Conservation (phyloP, 1,139 yeast species). For the Hansenula lynferdii region DNA sequence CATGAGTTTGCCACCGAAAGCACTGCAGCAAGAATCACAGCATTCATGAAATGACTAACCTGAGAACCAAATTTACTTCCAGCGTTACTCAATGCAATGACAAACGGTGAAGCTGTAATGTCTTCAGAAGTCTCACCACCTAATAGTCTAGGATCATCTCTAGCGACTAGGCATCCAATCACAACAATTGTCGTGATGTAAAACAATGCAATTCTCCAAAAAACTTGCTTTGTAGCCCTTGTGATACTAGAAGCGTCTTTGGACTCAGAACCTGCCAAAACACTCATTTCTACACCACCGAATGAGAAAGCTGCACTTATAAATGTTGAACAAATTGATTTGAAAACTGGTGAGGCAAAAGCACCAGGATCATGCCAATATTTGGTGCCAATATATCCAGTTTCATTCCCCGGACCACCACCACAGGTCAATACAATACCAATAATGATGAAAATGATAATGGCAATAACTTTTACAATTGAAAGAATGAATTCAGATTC, state of each 20-base stretch:
- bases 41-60: conserved; percentile 56
- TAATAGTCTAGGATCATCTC: conserved; percentile 34
- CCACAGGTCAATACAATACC: conserved; percentile 65
- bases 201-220: conserved; percentile 66
- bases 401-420: conserved; percentile 41
- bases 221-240: conserved; percentile 60
- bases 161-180: conserved; percentile 54
- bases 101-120: conserved; percentile 49
- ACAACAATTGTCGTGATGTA: conserved; percentile 60
- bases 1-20: conserved; percentile 63
- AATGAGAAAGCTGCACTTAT: conserved; percentile 74
- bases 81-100: conserved; percentile 43
- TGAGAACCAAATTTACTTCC: conserved; percentile 33
- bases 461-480: conserved; percentile 51
- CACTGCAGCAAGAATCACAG: conserved; percentile 47
- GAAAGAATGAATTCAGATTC: conserved; percentile 60
- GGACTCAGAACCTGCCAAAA: conserved; percentile 74
- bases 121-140: conserved; percentile 43
- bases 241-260: conserved; percentile 69
- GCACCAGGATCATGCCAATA: conserved; percentile 68
- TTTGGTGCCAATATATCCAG: conserved; percentile 59
- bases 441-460: conserved; percentile 53
- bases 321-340: conserved; percentile 56
- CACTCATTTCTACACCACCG: conserved; percentile 71
- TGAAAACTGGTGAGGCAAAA: conserved; percentile 50